Evolutionary conservation across 2,329 filamentous ascomycete species (phyloP).

Genomic region (Ploettnerulaceae sp.): DNA sequence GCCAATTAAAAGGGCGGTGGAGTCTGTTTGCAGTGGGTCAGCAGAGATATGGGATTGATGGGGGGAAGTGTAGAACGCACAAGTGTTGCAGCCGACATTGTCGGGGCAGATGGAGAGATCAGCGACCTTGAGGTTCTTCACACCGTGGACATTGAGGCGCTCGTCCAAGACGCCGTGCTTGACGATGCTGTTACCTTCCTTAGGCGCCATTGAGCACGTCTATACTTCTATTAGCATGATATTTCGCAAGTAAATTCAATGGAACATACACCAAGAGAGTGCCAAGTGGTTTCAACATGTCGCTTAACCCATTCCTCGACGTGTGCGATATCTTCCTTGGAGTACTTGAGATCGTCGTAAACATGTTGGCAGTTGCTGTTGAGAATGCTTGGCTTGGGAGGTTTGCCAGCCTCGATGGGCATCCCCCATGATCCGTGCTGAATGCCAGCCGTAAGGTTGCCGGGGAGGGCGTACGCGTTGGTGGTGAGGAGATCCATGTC

Average conservation of each 20-base stretch:
- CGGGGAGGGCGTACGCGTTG: constrained; percentile 66
- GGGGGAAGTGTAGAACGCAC: constrained; percentile 9
- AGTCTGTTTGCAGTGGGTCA: constrained; percentile 50
- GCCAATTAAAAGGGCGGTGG: constrained; percentile 41
- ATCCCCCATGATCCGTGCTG: constrained; percentile 56
- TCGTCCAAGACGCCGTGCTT: constrained; percentile 43
- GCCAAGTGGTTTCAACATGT: constrained; percentile 43
- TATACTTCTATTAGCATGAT: constrained; percentile 21
- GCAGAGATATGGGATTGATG: too few species aligned
- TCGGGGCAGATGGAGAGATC: constrained; percentile 37
- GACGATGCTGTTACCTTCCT: constrained; percentile 65
- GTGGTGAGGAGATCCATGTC: constrained; percentile 74
- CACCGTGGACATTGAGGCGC: constrained; percentile 38
- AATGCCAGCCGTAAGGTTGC: constrained; percentile 39
- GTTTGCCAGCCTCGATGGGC: constrained; percentile 50
- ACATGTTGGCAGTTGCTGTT: constrained; percentile 60
- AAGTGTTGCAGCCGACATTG: constrained; percentile 43
- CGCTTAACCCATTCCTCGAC: constrained; percentile 53
- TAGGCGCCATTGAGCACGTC: constrained; percentile 43
- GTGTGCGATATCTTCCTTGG: constrained; percentile 49
- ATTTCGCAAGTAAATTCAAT: background rate
- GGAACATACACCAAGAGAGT: constrained; percentile 37
- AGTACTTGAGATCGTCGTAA: constrained; percentile 62
- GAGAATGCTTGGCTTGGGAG: constrained; percentile 43
- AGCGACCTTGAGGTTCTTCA: constrained; percentile 40